Conservation (phyloP, 176 grass and related monocot species). For the Dendrocalamus sinicus region DNA sequence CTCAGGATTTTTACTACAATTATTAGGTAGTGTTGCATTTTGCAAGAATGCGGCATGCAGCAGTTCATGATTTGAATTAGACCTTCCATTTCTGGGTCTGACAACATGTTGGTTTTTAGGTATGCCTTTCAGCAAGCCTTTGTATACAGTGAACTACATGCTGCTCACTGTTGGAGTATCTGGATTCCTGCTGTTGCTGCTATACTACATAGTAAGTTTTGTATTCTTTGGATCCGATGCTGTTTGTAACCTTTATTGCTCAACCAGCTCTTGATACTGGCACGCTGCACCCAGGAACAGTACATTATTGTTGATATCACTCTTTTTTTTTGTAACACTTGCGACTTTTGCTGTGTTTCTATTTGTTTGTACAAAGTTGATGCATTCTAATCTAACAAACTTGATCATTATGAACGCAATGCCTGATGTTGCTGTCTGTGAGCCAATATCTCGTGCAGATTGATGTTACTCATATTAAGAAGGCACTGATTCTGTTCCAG, state of each 20-base stretch:
- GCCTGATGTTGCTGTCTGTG: neutral
- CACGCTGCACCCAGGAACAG: neutral
- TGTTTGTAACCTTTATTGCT: neutral
- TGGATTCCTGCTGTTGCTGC: slow-evolving; percentile 68
- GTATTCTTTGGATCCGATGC: slow-evolving; percentile 9
- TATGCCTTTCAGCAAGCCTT: slow-evolving; percentile 93
- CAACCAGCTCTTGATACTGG: neutral
- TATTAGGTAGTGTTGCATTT: slow-evolving; percentile 62
- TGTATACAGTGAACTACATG: slow-evolving; percentile 94
- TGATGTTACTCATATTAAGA: slow-evolving; percentile 65
- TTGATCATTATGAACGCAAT: slow-evolving; percentile 25
- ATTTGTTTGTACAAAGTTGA: slow-evolving; percentile 4
- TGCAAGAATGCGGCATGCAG: neutral
- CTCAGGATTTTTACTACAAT: slow-evolving; percentile 64
- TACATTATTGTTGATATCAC: neutral
- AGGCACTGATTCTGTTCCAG: slow-evolving; percentile 83
- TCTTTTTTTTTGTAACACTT: slow-evolving; percentile 1
- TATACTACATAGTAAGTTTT: slow-evolving; percentile 83
- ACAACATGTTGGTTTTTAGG: slow-evolving; percentile 51
- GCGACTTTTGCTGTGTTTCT: neutral
- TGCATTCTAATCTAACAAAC: neutral
- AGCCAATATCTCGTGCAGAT: slow-evolving; percentile 54
- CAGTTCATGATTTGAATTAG: slow-evolving; percentile 18
- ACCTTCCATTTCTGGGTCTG: slow-evolving; percentile 33
- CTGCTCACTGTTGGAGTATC: slow-evolving; percentile 78